Percentiles rank a stretch among this genome's conserved stretches.
Conservation (phyloP, 441 rosid species). For the Pelargonium fulgidum region DNA sequence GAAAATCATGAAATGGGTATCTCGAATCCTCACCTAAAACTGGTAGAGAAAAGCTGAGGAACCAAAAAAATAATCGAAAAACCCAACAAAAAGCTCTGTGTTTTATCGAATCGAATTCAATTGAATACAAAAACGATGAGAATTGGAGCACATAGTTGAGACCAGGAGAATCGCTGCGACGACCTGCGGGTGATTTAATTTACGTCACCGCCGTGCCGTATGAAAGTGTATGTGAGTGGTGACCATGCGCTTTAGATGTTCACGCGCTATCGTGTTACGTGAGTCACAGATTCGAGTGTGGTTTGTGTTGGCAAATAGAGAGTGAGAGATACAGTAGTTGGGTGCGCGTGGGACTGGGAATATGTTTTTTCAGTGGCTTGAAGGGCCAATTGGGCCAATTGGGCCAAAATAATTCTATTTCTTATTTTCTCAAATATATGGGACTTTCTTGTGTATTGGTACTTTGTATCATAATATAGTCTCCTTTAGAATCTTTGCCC, state of each 20-base stretch:
- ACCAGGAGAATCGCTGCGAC: not conserved
- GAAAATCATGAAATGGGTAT: slow-evolving; percentile 10
- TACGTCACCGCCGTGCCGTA: slow-evolving; percentile 3
- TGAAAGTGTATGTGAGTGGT: slow-evolving; percentile 7
- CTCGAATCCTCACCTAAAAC: slow-evolving; percentile 6
- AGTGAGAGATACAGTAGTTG: slow-evolving; percentile 19
- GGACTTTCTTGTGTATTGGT: not conserved
- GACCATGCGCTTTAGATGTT: not conserved
- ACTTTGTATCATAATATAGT: not conserved
- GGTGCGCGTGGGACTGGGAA: slow-evolving; percentile 4
- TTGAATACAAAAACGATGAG: not conserved
- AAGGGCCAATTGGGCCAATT: slow-evolving; percentile 7
- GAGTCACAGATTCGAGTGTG: not conserved
- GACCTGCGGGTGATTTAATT: not conserved
- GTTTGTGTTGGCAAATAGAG: slow-evolving; percentile 17
- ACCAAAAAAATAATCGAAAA: not conserved
- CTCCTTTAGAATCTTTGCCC: not conserved
- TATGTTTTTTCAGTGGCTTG: not conserved
- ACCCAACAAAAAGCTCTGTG: slow-evolving; percentile 5
- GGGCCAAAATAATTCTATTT: not conserved
- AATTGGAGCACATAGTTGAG: not conserved
- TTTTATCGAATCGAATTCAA: slow-evolving; percentile 14
- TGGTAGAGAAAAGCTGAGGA: not conserved
- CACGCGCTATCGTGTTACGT: not conserved
- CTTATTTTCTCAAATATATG: not conserved